Evolutionary conservation across 495 filamentous ascomycete genomes (phyloP), one percentile per base, ranked within the genome.

Genomic region (Hamigera avellanea): DNA sequence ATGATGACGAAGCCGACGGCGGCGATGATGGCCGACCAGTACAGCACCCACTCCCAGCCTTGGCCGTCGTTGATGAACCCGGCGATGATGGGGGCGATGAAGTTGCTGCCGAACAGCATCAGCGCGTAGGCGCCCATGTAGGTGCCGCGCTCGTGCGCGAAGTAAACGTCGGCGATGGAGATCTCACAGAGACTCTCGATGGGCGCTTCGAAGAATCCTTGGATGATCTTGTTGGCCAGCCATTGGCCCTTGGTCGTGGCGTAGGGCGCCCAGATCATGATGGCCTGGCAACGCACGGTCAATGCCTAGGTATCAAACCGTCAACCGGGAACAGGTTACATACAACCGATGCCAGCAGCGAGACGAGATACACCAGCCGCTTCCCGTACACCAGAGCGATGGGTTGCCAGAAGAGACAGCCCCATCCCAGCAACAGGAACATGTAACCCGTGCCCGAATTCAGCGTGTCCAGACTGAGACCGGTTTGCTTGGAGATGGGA

Each of bases 111-210:
- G 4, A 53, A 62, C 14, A 76, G 50, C 16, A 59, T 52, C 28
- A 67, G 61, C 3, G 50, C 64, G 42, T 76, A 76, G 34, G 67
- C 43, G 5, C 62, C 66, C 52, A 74, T 66, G 40, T 69, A 69
- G 14, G 56, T 54, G 1, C 67, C 70, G 15, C 72, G 48, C 37
- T 75, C 63, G 40, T 75, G 71, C 4, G 66, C 57, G 43, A 75
- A 76, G 39, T 59, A 69, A 15, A 70, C 48, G 41, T 73, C 70
- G 0, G 63, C 58, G 35, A 71, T 60, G 23, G 41, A 59, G 12
- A 67, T 67, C 52, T 72, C 70, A n/a, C 51, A 57, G 15, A 69
- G 48, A 14, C 57, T 58, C 47, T 73, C 71, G 31, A 70, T 64
- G 0, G 68, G 67, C 9, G 69, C 64, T n/a, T 53, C 62, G 31